Base-by-base conservation (phyloP, 768 basidiomycete species). In the Trametes cubensis region DNA sequence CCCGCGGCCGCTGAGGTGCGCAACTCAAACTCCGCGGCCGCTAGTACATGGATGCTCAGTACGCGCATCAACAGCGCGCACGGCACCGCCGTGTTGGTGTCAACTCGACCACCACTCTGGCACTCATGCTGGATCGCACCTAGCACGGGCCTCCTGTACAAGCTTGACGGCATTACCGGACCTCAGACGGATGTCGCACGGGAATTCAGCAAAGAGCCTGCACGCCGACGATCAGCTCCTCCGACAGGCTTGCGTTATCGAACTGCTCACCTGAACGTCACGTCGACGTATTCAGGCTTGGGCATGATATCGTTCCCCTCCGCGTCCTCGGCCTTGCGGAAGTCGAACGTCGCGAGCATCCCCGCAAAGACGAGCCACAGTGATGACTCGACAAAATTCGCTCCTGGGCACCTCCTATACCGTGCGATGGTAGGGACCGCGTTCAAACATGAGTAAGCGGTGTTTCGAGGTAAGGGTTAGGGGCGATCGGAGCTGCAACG, bases 181-280 rank as follows among this genome's bases (percentile, higher is more conserved):
- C 53, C 83, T 73, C 4, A 81, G 83, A 34, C 78, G 74, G 38
- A 85, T 80, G 51, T 79, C 77, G 68, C 79, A 83, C 50, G 75
- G 67, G 72, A 85, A 84, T 11, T n/a, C 46, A 20, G 46, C 34
- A 34, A 34, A 34, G 6, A 34, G 34, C 34, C 34, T 34, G 11
- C 34, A 11, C 10, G 34, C 11, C 34, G 10, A n/a, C n/a, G n/a
- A n/a, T n/a, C n/a, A n/a, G n/a, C n/a, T n/a, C n/a, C n/a, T n/a
- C n/a, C n/a, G n/a, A n/a, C n/a, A n/a, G n/a, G n/a, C n/a, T n/a
- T n/a, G n/a, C n/a, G n/a, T n/a, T n/a, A 30, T 4, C 28, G 28
- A 18, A 3, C 3, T 0, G 11, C 54, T 28, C 10, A 55, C 54
- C 42, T 44, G 54, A 55, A 46, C 42, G 54, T 28, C 2, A 30